phyloP scores from a whole-genome alignment of 2,329 filamentous ascomycete species.

The Arthrobotrys entomopaga region DNA sequence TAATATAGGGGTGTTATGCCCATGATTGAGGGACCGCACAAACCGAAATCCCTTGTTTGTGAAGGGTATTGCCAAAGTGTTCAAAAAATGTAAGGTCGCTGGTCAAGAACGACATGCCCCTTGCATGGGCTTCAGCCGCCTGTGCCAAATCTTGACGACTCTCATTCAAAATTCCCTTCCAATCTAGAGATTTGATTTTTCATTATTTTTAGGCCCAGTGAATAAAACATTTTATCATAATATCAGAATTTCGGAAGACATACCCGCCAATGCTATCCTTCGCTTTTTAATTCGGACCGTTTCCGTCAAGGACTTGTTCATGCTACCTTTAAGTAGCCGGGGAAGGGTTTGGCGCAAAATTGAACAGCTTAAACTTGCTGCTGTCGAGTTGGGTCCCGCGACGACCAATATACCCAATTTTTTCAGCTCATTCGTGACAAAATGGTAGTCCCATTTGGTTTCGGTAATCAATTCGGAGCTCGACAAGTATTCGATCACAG shows the following conservation, averaged over 20 bases:
- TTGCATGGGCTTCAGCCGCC: neutral
- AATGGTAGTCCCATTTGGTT: neutral
- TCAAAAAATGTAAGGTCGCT: no score
- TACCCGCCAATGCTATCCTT: neutral
- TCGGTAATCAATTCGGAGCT: neutral
- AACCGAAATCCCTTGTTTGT: no score
- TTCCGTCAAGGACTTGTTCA: neutral
- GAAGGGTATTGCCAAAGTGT: no score
- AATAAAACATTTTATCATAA: neutral
- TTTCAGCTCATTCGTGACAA: neutral
- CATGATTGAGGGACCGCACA: no score
- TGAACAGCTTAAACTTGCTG: neutral
- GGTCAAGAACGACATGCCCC: no score
- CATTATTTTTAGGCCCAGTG: neutral
- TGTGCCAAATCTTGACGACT: neutral
- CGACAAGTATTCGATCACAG: neutral
- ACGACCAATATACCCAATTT: neutral
- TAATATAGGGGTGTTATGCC: no score
- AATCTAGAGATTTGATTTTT: neutral
- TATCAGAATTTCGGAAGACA: neutral
- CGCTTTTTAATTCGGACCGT: neutral
- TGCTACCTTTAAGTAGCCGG: neutral
- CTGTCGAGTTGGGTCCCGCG: neutral
- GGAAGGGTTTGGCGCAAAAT: neutral
- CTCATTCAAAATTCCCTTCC: neutral